A percentile compares a stretch with the other conserved stretches of the same genome.
These are phyloP conservation scores for Apiotrichum veenhuisii DNA, from an alignment of 1,284 basidiomycete genomes.

Conservation along the genomic window DNA sequence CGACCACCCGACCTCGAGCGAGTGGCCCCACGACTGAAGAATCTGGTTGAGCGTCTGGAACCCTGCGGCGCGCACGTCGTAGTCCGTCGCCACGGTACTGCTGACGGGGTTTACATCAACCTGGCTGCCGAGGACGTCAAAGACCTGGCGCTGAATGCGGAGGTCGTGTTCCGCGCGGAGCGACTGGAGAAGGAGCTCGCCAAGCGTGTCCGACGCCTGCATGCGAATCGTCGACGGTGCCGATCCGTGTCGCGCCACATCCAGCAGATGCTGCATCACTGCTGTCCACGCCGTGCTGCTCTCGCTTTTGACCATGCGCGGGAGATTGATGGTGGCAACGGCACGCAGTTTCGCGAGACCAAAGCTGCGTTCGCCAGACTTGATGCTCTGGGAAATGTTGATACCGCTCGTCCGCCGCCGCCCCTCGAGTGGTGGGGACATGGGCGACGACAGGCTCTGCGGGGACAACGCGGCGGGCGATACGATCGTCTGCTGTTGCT, in stretches of 20 bases:
- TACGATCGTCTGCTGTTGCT: conserved; percentile 27
- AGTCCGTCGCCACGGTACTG: conserved; percentile 40
- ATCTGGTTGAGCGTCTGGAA: conserved; percentile 85
- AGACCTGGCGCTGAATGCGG: conserved; percentile 71
- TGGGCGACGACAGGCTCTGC: conserved; percentile 2
- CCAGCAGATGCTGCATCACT: conserved; percentile 72
- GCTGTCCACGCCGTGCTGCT: conserved; percentile 81
- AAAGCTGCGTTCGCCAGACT: conserved; percentile 60
- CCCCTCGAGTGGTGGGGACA: conserved; percentile 40
- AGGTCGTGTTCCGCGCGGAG: conserved; percentile 59
- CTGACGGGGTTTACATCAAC: conserved; percentile 55
- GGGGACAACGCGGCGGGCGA: background rate
- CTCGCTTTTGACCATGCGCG: conserved; percentile 72
- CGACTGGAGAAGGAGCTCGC: conserved; percentile 67
- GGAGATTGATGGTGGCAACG: conserved; percentile 75
- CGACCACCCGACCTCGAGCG: conserved; percentile 85
- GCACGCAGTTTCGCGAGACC: conserved; percentile 78
- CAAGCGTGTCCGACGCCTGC: conserved; percentile 80
- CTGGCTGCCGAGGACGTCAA: conserved; percentile 76
- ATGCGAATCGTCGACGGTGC: conserved; percentile 76
- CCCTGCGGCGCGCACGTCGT: conserved; percentile 79
- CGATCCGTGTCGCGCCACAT: conserved; percentile 59
- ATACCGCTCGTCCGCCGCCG: conserved; percentile 78
- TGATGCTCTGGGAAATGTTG: conserved; percentile 68
- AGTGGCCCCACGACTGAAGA: conserved; percentile 85